These are phyloP conservation scores for Linnemannia elongata DNA, from an alignment of 192 early-diverging fungal genomes.

Conservation along the genomic window DNA sequence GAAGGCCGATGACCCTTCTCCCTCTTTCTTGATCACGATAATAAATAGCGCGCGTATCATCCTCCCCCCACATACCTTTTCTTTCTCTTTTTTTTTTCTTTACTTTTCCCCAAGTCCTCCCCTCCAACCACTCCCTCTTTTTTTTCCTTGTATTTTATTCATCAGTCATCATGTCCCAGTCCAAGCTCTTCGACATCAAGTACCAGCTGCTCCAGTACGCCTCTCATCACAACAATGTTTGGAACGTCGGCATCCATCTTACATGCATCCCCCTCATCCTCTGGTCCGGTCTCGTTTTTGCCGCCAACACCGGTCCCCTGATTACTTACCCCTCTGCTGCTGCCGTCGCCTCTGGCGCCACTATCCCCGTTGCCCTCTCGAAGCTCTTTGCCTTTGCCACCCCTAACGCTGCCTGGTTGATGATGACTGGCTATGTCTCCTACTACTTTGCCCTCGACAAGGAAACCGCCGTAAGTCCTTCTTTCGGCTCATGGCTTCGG, in stretches of 20 bases:
- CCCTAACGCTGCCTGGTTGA: conserved; percentile 70
- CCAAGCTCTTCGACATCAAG: conserved; percentile 82
- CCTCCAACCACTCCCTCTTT: neutral
- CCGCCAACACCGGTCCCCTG: conserved; percentile 60
- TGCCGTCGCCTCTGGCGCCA: conserved; percentile 46
- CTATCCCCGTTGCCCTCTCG: conserved; percentile 46
- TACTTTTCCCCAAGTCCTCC: neutral
- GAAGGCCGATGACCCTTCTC: neutral
- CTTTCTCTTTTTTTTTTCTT: conserved; percentile 2
- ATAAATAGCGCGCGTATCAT: neutral
- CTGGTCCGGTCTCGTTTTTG: conserved; percentile 81
- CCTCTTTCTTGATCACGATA: neutral
- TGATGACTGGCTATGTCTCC: conserved; percentile 66
- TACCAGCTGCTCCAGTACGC: conserved; percentile 86
- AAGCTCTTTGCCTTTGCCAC: conserved; percentile 52
- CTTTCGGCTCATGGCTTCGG: neutral
- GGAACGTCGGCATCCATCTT: conserved; percentile 88
- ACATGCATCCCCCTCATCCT: conserved; percentile 93
- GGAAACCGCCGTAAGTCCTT: conserved; percentile 69
- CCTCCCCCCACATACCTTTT: neutral
- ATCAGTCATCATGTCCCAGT: conserved; percentile 17
- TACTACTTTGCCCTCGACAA: conserved; percentile 89
- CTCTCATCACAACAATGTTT: conserved; percentile 82
- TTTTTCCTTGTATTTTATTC: neutral
- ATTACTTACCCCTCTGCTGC: conserved; percentile 57